phyloP scores from a whole-genome alignment of 768 basidiomycete species.

The Cyclocybe aegerita region DNA sequence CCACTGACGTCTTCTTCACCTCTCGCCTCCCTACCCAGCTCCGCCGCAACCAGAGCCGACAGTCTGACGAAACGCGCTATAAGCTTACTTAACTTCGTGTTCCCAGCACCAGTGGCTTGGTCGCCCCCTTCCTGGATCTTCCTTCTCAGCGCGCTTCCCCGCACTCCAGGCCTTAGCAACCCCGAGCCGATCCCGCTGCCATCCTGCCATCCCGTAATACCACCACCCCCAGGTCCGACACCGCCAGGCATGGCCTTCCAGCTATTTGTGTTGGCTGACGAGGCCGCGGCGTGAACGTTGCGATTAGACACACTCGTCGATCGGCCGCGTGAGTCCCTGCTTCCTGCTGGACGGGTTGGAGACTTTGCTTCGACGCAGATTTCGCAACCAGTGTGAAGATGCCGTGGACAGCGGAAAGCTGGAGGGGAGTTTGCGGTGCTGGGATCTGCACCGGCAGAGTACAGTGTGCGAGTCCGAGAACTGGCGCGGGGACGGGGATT shows the following conservation, averaged over 20 bases:
- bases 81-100: conserved; percentile 64
- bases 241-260: conserved; percentile 35
- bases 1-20: conserved; percentile 46
- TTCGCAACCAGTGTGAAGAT: conserved; percentile 71
- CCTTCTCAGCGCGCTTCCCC: conserved; percentile 61
- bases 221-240: conserved; percentile 40
- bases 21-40: conserved; percentile 69
- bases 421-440: conserved; percentile 62
- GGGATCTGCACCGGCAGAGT: conserved; percentile 61
- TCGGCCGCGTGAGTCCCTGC: conserved; percentile 23
- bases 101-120: conserved; percentile 45
- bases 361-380: conserved; percentile 72
- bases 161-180: conserved; percentile 51
- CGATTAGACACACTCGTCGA: not conserved
- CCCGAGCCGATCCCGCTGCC: conserved; percentile 75
- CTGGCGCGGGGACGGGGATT: conserved; percentile 16
- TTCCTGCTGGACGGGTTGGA: conserved; percentile 21
- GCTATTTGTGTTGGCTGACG: conserved; percentile 12
- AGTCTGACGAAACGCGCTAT: conserved; percentile 74
- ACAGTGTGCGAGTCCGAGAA: conserved; percentile 48
- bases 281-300: conserved; percentile 8
- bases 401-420: conserved; percentile 66
- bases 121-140: conserved; percentile 29
- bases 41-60: conserved; percentile 76
- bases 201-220: conserved; percentile 74